A percentile compares a stretch with the other conserved stretches of the same genome.
Conservation (phyloP, 192 early-diverging fungal genomes). For the Geosiphon pyriformis region DNA sequence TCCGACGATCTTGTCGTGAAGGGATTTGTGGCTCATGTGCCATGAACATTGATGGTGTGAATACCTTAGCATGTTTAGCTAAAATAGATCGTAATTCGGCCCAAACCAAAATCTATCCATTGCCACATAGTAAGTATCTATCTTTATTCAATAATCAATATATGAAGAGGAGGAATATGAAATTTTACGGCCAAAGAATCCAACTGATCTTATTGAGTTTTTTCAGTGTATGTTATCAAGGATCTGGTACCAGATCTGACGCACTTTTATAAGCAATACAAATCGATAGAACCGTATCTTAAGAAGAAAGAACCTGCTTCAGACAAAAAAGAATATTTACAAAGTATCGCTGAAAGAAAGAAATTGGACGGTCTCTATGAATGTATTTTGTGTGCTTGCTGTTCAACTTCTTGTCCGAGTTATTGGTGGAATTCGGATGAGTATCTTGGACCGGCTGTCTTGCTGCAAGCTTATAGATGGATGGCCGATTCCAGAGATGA, state of each 20-base stretch:
- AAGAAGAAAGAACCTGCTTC: constrained; percentile 74
- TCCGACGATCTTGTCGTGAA: constrained; percentile 95
- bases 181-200: too few relatives aligned
- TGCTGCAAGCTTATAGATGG: constrained; percentile 99
- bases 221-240: constrained; percentile 86
- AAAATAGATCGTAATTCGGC: constrained; percentile 75
- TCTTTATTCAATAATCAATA: constrained; percentile 6
- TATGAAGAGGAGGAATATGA: too few relatives aligned
- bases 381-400: constrained; percentile 97
- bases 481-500: constrained; percentile 97
- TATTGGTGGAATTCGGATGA: constrained; percentile 97
- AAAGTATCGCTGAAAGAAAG: constrained; percentile 89
- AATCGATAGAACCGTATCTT: constrained; percentile 92
- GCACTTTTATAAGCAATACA: constrained; percentile 98
- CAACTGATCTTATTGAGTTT: neutral
- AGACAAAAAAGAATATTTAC: constrained; percentile 80
- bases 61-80: constrained; percentile 91
- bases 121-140: constrained; percentile 75
- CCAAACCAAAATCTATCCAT: constrained; percentile 85
- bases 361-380: constrained; percentile 96
- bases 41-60: constrained; percentile 96
- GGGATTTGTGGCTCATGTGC: constrained; percentile 97
- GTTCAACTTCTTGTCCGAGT: constrained; percentile 91
- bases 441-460: constrained; percentile 92
- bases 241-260: constrained; percentile 96